Conservation (phyloP, 495 filamentous ascomycete genomes). For the Neohortaea acidophila region DNA sequence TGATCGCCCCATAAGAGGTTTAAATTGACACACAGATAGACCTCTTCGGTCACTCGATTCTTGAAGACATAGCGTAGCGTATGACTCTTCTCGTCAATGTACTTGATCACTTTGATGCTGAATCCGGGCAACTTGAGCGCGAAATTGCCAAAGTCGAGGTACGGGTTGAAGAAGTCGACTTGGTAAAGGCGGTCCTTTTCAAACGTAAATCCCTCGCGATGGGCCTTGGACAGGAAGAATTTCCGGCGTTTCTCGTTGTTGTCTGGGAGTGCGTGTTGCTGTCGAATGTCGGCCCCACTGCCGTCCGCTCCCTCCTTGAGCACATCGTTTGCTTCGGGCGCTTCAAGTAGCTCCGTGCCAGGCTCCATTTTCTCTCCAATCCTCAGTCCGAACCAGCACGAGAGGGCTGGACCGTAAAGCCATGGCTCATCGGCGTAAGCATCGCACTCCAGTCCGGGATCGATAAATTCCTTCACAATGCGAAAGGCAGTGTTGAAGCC, state of each 20-base stretch:
- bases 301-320: conserved; percentile 57
- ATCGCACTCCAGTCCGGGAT: conserved; percentile 76
- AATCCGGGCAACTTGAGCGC: conserved; percentile 26
- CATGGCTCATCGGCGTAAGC: conserved; percentile 70
- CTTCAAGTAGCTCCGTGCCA: conserved; percentile 10
- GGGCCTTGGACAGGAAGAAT: conserved; percentile 21
- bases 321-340: conserved; percentile 29
- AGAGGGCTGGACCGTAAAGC: conserved; percentile 60
- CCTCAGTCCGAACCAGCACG: conserved; percentile 55
- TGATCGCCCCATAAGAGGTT: conserved; percentile 24
- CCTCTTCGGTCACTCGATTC: conserved; percentile 22
- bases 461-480: conserved; percentile 73
- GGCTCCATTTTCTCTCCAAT: conserved; percentile 32
- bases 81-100: conserved; percentile 29
- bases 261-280: conserved; percentile 18
- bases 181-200: conserved; percentile 47
- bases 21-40: conserved; percentile 25
- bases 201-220: conserved; percentile 38
- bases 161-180: conserved; percentile 80
- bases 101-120: conserved; percentile 22
- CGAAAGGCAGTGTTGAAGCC: conserved; percentile 68
- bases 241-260: conserved; percentile 21
- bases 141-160: conserved; percentile 58
- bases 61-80: conserved; percentile 26
- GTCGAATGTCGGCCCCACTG: conserved; percentile 33